Conservation (phyloP, 352 stramenopile species). For the Pythium phragmitis region DNA sequence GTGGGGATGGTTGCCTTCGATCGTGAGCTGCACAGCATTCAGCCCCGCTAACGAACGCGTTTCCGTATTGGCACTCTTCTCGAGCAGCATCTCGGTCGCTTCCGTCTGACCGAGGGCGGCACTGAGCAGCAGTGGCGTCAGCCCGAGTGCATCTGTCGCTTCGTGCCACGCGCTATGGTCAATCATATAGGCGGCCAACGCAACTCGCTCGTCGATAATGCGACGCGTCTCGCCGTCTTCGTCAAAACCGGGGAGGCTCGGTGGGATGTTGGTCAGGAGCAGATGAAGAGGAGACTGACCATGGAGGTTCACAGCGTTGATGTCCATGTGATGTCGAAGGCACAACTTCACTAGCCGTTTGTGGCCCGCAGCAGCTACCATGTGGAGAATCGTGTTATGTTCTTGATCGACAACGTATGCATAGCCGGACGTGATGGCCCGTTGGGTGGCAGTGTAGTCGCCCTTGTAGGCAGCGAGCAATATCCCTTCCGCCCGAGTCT, state of each 20-base stretch:
- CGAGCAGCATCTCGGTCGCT: conserved; percentile 66
- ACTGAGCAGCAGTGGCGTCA: conserved; percentile 67
- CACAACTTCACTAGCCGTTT: conserved; percentile 85
- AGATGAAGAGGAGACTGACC: conserved; percentile 69
- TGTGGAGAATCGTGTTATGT: conserved; percentile 72
- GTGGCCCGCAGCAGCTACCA: conserved; percentile 58
- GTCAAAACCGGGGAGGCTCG: neutral
- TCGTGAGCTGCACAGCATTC: conserved; percentile 51
- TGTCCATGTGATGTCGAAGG: conserved; percentile 66
- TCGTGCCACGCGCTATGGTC: conserved; percentile 83
- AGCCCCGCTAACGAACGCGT: conserved; percentile 36
- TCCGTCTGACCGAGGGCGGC: conserved; percentile 57
- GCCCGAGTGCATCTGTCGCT: conserved; percentile 53
- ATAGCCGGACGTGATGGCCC: conserved; percentile 47
- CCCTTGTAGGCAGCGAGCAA: conserved; percentile 70
- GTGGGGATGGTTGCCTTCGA: conserved; percentile 57
- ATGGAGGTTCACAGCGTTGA: conserved; percentile 63
- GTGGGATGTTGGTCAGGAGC: conserved; percentile 59
- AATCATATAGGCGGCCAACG: conserved; percentile 80
- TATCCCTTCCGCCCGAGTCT: conserved; percentile 50
- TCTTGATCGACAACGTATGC: conserved; percentile 53
- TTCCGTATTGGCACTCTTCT: conserved; percentile 59
- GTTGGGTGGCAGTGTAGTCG: conserved; percentile 69
- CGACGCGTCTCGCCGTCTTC: conserved; percentile 18
- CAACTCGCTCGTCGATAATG: conserved; percentile 39